Conservation (phyloP, 2,329 filamentous ascomycete genomes). For the Pyricularia sp. region DNA sequence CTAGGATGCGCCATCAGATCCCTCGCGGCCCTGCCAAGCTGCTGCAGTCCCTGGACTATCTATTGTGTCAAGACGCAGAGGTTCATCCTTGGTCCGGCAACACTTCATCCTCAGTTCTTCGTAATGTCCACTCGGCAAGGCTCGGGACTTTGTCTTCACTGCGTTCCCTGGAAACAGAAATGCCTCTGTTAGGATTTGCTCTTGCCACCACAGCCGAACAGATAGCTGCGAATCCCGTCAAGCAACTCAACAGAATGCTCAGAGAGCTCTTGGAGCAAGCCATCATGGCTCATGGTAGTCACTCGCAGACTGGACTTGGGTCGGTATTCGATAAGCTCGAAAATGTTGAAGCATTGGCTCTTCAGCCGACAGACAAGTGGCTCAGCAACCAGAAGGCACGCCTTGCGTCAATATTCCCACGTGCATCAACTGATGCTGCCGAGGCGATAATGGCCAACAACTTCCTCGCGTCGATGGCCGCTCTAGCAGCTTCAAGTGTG, state of each 20-base stretch:
- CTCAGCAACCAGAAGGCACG: neutral
- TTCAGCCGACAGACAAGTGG: constrained; percentile 1
- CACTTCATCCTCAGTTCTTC: constrained; percentile 39
- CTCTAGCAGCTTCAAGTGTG: constrained; percentile 24
- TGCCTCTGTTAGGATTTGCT: constrained; percentile 46
- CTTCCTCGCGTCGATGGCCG: constrained; percentile 32
- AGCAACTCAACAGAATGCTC: constrained; percentile 34
- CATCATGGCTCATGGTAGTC: constrained; percentile 22
- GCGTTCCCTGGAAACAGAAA: constrained; percentile 49
- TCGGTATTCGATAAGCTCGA: neutral
- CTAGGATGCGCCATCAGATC: constrained; percentile 29
- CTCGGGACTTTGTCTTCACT: constrained; percentile 47
- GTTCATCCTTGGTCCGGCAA: constrained; percentile 32
- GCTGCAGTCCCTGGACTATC: constrained; percentile 34
- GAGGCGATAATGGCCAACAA: constrained; percentile 23
- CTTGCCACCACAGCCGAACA: constrained; percentile 35
- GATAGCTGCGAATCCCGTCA: constrained; percentile 35
- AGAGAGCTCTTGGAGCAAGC: constrained; percentile 30
- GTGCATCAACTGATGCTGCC: neutral
- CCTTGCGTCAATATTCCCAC: neutral
- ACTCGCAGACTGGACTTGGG: neutral
- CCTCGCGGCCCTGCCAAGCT: constrained; percentile 22
- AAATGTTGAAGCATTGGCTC: neutral
- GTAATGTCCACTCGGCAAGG: constrained; percentile 36
- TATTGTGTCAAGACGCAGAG: constrained; percentile 21